Conservation (phyloP, 371 early-diverging fungal species). For the Mortierella sp. region DNA sequence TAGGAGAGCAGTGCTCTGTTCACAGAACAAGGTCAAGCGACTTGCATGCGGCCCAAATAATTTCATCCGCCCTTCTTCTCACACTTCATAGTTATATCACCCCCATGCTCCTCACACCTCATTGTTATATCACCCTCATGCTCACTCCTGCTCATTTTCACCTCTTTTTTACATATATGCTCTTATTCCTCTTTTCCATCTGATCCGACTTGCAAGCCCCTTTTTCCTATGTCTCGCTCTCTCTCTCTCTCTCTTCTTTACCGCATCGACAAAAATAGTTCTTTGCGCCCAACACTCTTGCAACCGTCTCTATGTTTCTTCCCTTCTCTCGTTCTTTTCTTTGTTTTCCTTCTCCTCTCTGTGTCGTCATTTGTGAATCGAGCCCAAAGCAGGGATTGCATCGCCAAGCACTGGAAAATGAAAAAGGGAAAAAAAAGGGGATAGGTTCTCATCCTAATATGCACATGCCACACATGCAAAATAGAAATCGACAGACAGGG, state of each 20-base stretch:
- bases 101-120: background rate
- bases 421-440: background rate
- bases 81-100: background rate
- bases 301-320: background rate
- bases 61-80: background rate
- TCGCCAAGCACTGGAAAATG: conserved; percentile 1
- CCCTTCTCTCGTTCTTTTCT: background rate
- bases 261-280: conserved; percentile 4
- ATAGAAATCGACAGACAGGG: background rate
- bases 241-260: background rate
- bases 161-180: background rate
- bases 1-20: background rate
- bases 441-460: background rate
- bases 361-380: conserved; percentile 2
- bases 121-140: background rate
- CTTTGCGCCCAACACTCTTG: background rate
- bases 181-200: background rate
- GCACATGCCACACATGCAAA: background rate
- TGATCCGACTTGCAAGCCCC: background rate
- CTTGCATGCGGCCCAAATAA: conserved; percentile 4
- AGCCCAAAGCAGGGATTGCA: background rate
- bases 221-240: background rate
- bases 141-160: conserved; percentile 1
- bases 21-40: background rate
- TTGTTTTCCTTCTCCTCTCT: background rate